Conservation (phyloP, 163 green algal species). For the Dunaliella salina region DNA sequence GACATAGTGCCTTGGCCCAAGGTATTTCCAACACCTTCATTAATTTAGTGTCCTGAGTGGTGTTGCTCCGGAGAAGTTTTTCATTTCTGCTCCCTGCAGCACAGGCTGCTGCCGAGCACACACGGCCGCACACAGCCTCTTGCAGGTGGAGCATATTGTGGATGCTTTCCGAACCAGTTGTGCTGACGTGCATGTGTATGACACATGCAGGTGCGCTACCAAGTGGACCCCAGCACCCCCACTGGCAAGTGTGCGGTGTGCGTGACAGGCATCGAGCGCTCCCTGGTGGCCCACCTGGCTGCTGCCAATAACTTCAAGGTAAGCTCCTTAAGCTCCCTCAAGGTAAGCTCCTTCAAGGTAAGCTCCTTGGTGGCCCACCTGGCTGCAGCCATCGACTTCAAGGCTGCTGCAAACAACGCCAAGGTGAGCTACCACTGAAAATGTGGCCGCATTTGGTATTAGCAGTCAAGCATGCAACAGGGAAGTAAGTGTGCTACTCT, state of each 20-base stretch:
- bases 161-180: neutral
- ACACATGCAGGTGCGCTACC: slow-evolving; percentile 76
- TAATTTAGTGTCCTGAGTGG: too few relatives aligned
- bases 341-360: too few relatives aligned
- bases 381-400: slow-evolving; percentile 97
- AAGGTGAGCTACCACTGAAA: too few relatives aligned
- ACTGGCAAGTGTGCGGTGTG: slow-evolving; percentile 94
- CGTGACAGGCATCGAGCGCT: slow-evolving; percentile 86
- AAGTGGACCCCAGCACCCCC: slow-evolving; percentile 72
- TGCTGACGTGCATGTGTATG: neutral
- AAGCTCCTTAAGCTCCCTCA: neutral
- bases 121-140: too few relatives aligned
- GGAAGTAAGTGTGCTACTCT: too few relatives aligned
- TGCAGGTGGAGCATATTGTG: neutral
- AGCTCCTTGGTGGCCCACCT: slow-evolving; percentile 95
- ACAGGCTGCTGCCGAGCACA: too few relatives aligned
- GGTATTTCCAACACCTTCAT: too few relatives aligned
- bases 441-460: too few relatives aligned
- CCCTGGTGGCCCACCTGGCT: slow-evolving; percentile 92
- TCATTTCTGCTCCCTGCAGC: too few relatives aligned
- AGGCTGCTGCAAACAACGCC: slow-evolving; percentile 98
- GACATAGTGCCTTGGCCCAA: too few relatives aligned
- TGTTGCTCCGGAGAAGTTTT: too few relatives aligned
- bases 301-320: slow-evolving; percentile 99
- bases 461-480: too few relatives aligned